Evolutionary conservation across 1,139 yeast genomes (phyloP).

Genomic region (Pichia sp.): DNA sequence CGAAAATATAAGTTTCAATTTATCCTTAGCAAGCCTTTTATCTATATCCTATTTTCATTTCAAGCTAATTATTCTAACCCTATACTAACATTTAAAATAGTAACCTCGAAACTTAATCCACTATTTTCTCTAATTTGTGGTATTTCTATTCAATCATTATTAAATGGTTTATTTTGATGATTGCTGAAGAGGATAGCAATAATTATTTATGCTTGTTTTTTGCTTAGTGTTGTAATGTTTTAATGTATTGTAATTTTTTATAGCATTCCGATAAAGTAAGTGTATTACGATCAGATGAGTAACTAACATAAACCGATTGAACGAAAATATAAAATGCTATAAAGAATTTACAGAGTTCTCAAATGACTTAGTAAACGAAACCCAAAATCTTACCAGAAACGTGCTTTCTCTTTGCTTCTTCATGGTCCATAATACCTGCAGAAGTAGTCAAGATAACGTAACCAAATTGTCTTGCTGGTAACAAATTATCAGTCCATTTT

Average conservation of each 20-base stretch:
- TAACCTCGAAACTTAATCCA: slow-evolving; percentile 12
- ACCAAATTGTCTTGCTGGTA: slow-evolving; percentile 99
- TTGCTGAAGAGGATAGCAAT: background rate
- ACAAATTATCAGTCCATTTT: slow-evolving; percentile 95
- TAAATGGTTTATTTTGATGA: slow-evolving; percentile 10
- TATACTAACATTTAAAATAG: slow-evolving; percentile 14
- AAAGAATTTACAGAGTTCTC: background rate
- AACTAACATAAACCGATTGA: background rate
- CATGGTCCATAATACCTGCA: slow-evolving; percentile 99
- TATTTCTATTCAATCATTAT: slow-evolving; percentile 9
- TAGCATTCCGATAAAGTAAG: background rate
- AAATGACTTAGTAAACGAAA: slow-evolving; percentile 43
- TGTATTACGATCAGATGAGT: background rate
- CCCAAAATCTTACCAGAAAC: slow-evolving; percentile 98
- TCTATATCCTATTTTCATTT: slow-evolving; percentile 1
- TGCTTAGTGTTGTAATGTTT: slow-evolving; percentile 1
- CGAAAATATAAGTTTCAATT: background rate
- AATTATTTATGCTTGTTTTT: background rate
- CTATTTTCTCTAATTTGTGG: slow-evolving; percentile 11
- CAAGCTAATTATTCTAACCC: background rate
- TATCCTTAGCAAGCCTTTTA: background rate
- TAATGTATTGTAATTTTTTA: background rate
- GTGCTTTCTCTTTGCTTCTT: slow-evolving; percentile 99
- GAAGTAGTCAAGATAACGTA: slow-evolving; percentile 95
- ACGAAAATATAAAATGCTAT: background rate